Evolutionary conservation across 2,329 filamentous ascomycete species (phyloP).

Genomic region (Alternaria incomplexa): DNA sequence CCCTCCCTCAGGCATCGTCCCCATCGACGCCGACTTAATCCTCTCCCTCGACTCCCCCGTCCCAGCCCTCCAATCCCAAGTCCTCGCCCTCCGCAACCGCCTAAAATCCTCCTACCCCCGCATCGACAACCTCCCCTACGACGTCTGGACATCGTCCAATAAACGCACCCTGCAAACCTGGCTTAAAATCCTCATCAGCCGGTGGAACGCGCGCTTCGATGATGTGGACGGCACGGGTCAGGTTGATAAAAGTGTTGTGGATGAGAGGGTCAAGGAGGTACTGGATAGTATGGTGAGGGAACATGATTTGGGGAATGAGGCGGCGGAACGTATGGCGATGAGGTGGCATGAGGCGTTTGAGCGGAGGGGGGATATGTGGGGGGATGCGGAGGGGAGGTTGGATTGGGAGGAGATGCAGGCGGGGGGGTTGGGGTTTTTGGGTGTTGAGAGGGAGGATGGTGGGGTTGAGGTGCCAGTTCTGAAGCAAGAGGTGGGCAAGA

Average conservation of each 20-base stretch:
- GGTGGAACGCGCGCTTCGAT: slow-evolving; percentile 33
- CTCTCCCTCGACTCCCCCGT: slow-evolving; percentile 22
- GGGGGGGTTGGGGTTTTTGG: slow-evolving; percentile 22
- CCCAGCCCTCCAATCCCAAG: slow-evolving; percentile 25
- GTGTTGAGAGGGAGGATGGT: not conserved
- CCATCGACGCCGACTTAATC: slow-evolving; percentile 28
- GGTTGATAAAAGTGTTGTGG: not conserved
- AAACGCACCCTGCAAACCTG: slow-evolving; percentile 30
- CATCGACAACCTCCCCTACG: slow-evolving; percentile 34
- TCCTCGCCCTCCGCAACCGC: slow-evolving; percentile 24
- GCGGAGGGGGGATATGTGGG: slow-evolving; percentile 1
- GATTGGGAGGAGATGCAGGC: slow-evolving; percentile 28
- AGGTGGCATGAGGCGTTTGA: slow-evolving; percentile 27
- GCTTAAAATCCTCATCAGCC: slow-evolving; percentile 32
- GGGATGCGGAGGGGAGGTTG: slow-evolving; percentile 10
- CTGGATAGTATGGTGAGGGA: slow-evolving; percentile 32
- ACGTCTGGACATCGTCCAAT: slow-evolving; percentile 29
- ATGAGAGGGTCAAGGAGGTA: slow-evolving; percentile 19
- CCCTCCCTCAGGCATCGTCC: slow-evolving; percentile 7
- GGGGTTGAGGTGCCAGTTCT: not conserved
- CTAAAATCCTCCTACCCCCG: slow-evolving; percentile 31
- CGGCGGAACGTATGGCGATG: slow-evolving; percentile 33
- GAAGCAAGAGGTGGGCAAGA: too few relatives aligned
- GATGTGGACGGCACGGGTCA: slow-evolving; percentile 1
- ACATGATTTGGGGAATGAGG: slow-evolving; percentile 30